These are phyloP conservation scores for Aspergillus bridgeri DNA, from an alignment of 495 filamentous ascomycete genomes.

Conservation along the genomic window DNA sequence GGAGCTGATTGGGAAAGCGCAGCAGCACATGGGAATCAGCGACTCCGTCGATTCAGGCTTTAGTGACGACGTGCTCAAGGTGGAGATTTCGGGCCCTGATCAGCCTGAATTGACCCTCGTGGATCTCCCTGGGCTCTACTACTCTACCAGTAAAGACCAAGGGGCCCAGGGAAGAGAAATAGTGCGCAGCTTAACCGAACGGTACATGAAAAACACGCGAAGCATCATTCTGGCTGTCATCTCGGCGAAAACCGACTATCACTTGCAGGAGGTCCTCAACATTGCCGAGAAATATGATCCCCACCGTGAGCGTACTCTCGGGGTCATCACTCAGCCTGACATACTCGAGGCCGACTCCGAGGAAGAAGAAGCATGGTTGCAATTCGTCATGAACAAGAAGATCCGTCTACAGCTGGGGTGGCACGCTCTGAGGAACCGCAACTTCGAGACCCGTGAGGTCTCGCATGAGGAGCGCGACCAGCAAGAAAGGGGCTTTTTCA, in stretches of 20 bases:
- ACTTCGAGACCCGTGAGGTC: constrained; percentile 35
- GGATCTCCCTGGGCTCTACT: constrained; percentile 62
- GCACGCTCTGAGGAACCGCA: constrained; percentile 64
- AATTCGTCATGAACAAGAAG: constrained; percentile 58
- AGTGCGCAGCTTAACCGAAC: constrained; percentile 48
- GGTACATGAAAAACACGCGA: constrained; percentile 55
- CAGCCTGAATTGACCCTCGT: constrained; percentile 63
- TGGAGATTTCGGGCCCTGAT: constrained; percentile 59
- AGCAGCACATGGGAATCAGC: constrained; percentile 47
- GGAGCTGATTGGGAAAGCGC: constrained; percentile 45
- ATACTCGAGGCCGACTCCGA: constrained; percentile 29
- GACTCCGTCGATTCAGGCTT: constrained; percentile 34
- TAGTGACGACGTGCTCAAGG: constrained; percentile 58
- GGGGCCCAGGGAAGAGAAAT: constrained; percentile 31
- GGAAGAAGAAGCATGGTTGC: constrained; percentile 48
- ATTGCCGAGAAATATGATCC: constrained; percentile 41
- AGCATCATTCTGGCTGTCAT: constrained; percentile 66
- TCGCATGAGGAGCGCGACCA: constrained; percentile 27
- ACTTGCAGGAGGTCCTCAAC: constrained; percentile 48
- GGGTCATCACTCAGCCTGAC: constrained; percentile 50
- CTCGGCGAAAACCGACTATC: constrained; percentile 46
- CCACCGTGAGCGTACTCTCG: constrained; percentile 46
- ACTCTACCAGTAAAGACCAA: constrained; percentile 37
- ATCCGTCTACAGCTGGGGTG: constrained; percentile 61
- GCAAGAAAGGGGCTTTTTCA: constrained; percentile 32